phyloP scores from a whole-genome alignment of 306 rosid species.

The Trifolium repens region DNA sequence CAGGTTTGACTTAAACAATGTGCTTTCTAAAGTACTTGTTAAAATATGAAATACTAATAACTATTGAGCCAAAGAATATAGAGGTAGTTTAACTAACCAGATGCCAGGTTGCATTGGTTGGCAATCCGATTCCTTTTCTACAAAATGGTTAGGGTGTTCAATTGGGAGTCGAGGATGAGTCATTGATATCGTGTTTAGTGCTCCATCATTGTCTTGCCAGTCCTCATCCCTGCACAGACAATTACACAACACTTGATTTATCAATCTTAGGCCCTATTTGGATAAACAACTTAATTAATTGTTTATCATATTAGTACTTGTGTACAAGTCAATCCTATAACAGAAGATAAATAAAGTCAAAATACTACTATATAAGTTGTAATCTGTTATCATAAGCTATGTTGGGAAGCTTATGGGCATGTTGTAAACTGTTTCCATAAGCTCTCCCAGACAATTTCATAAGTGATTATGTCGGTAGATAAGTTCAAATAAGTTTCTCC shows the following conservation, averaged over 20 bases:
- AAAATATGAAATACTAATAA: neutral
- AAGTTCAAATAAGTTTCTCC: neutral
- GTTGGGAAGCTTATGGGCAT: neutral
- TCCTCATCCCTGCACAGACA: slow-evolving; percentile 83
- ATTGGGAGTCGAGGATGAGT: slow-evolving; percentile 86
- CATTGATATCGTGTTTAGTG: slow-evolving; percentile 93
- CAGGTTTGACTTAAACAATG: slow-evolving; percentile 10
- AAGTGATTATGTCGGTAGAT: neutral
- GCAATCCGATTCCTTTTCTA: slow-evolving; percentile 81
- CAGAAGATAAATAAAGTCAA: neutral
- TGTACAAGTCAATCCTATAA: neutral
- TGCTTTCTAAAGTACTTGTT: neutral
- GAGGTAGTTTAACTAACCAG: slow-evolving; percentile 46
- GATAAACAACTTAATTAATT: neutral
- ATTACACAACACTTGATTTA: slow-evolving; percentile 20
- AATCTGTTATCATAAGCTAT: neutral
- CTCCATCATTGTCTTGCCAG: slow-evolving; percentile 98
- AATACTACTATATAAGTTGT: neutral
- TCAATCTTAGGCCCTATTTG: slow-evolving; percentile 1
- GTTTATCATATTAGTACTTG: neutral
- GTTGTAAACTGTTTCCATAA: neutral
- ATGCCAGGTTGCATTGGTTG: slow-evolving; percentile 83
- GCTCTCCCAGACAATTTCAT: neutral
- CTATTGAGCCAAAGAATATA: neutral
- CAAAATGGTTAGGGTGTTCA: slow-evolving; percentile 75